Base-by-base conservation (phyloP, 208 protist species). In the Leishmania aethiopica region DNA sequence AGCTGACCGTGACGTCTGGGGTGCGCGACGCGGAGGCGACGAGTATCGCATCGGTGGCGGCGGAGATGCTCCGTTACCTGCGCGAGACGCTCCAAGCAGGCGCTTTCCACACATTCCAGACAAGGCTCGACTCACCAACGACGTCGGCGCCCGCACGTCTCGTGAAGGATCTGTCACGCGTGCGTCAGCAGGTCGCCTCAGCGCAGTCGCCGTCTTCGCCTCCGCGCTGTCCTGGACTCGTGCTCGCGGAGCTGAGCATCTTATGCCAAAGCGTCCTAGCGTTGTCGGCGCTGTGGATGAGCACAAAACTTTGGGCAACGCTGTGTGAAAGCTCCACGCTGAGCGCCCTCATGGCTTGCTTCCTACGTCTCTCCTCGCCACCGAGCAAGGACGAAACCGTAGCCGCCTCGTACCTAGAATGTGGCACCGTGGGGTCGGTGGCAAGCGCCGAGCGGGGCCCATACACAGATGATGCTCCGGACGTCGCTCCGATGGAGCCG, bases 231-330 rank as follows among this genome's bases (percentile, higher is more conserved):
- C n/a, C 74, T 28, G 55, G 13, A 7, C 57, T 78, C 74, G 47
- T 75, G 19, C 70, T 75, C 45, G 64, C 74, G 35, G n/a, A 42
- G 35, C 74, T 78, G 19, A 66, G 74, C 64, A 10, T 13, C 4
- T 10, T 17, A n/a, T 67, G 32, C 37, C 74, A 78, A 67, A n/a
- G 0, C 25, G 49, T 78, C 51, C 62, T 83, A 15, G 32, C 75
- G n/a, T 57, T 86, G 25, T 47, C 83, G 47, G 83, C 83, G 57
- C n/a, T 86, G 59, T 86, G 83, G 80, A 32, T 84, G 47, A 74
- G 72, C 73, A 83, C 79, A 15, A 86, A 86, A 53, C 49, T 86
- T 8, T 84, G 80, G 75, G 72, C 74, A 32, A 66, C 74, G 37
- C n/a, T 78, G 32, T 62, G 51, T 32, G 74, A 78, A 17, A 78